Percentiles rank a stretch among this genome's conserved stretches.
Evolutionary conservation across 169 alveolate species (phyloP).

Genomic region (Amoebophrya sp.): DNA sequence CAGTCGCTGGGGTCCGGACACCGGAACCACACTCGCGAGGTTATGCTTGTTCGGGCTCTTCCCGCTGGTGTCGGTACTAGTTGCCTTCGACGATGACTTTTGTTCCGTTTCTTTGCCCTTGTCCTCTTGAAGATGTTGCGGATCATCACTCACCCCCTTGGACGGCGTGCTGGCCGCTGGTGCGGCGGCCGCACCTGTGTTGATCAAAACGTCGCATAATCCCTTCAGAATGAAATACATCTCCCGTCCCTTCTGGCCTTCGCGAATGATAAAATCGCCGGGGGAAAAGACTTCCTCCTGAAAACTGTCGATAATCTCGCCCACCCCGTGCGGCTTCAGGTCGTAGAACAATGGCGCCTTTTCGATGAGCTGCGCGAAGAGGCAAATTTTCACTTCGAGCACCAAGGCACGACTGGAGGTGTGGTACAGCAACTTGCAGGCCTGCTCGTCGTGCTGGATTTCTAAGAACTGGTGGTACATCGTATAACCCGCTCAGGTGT

Average conservation of each 20-base stretch:
- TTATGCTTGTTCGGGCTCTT: too few species aligned
- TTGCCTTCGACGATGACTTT: too few species aligned
- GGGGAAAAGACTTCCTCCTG: not conserved
- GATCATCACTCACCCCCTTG: too few species aligned
- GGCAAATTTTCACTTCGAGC: not conserved
- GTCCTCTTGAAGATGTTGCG: too few species aligned
- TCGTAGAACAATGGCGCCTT: slow-evolving; percentile 19
- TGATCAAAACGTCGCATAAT: not conserved
- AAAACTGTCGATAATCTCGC: not conserved
- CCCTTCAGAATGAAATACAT: not conserved
- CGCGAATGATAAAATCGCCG: not conserved
- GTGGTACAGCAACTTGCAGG: not conserved
- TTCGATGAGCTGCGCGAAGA: not conserved
- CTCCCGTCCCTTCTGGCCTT: slow-evolving; percentile 13
- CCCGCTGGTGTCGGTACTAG: too few species aligned
- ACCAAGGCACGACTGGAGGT: not conserved
- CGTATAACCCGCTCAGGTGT: too few species aligned
- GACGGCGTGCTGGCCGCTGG: too few species aligned
- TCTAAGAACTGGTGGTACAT: not conserved
- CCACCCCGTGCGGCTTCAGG: slow-evolving; percentile 27
- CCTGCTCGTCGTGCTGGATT: slow-evolving; percentile 23
- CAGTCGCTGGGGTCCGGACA: too few species aligned
- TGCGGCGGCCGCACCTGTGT: too few species aligned
- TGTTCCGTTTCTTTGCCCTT: too few species aligned
- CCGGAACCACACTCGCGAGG: too few species aligned